Conservation (phyloP, 129 eudicot genomes). For the sunflower (Helianthus annuus) region DNA sequence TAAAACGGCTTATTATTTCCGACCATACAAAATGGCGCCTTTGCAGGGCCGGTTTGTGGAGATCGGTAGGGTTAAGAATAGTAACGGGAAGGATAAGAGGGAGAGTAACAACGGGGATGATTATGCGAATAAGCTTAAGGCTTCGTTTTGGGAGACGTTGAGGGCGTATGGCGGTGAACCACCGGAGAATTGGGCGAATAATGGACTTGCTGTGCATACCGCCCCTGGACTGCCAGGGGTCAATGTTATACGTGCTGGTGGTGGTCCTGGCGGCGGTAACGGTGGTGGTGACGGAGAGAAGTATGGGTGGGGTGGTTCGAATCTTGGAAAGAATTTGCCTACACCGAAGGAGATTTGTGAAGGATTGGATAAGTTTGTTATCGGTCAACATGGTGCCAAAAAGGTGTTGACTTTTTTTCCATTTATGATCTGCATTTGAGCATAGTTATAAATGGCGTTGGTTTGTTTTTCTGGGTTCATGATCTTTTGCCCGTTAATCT, state of each 20-base stretch:
- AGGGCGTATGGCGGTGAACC: conserved; percentile 61
- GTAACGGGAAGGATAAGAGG: conserved; percentile 14
- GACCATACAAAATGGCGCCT: conserved; percentile 74
- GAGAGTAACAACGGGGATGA: conserved; percentile 31
- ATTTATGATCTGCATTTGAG: conserved; percentile 7
- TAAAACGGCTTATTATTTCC: conserved; percentile 71
- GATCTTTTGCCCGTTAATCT: conserved; percentile 17
- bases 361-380: conserved; percentile 89
- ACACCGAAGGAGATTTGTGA: conserved; percentile 94
- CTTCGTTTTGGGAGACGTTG: conserved; percentile 77
- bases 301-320: conserved; percentile 85
- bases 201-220: conserved; percentile 73
- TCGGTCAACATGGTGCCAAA: conserved; percentile 89
- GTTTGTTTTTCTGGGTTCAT: neutral
- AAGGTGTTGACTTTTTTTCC: conserved; percentile 49
- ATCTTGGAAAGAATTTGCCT: conserved; percentile 80
- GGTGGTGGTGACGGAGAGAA: conserved; percentile 53
- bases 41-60: conserved; percentile 86
- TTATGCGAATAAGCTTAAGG: conserved; percentile 42
- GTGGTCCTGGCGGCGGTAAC: conserved; percentile 31
- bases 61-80: conserved; percentile 61
- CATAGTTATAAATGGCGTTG: neutral
- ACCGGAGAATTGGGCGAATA: conserved; percentile 62
- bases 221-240: conserved; percentile 85
- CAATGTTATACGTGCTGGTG: conserved; percentile 49